A percentile compares a stretch with the other conserved stretches of the same genome.
phyloP scores from a whole-genome alignment of 1,139 yeast genomes.

The Candida sanyaensis region DNA sequence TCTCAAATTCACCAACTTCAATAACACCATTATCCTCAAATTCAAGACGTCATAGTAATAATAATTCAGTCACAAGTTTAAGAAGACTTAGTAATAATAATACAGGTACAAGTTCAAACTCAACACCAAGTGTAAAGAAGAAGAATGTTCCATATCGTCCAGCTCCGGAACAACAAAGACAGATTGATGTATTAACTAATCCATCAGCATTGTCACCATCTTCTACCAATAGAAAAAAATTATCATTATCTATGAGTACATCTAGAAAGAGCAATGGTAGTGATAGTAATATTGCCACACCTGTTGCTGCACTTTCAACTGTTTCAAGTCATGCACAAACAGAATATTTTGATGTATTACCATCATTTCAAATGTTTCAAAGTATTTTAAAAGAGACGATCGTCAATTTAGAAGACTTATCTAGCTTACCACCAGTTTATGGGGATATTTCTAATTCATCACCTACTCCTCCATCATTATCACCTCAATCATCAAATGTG shows the following conservation, averaged over 20 bases:
- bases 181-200: constrained; percentile 28
- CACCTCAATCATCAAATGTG: constrained; percentile 12
- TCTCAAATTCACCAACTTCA: constrained; percentile 1
- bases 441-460: constrained; percentile 35
- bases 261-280: neutral
- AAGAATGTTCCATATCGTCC: constrained; percentile 37
- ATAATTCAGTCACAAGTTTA: neutral
- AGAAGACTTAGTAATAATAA: no score
- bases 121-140: neutral
- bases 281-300: constrained; percentile 7
- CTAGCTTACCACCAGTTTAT: constrained; percentile 41
- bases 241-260: neutral
- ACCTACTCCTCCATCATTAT: constrained; percentile 25
- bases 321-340: constrained; percentile 36
- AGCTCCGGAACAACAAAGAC: constrained; percentile 35
- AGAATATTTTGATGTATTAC: constrained; percentile 55
- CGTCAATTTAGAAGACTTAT: constrained; percentile 39
- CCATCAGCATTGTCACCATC: neutral
- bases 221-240: neutral
- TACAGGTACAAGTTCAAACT: no score
- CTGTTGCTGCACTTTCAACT: constrained; percentile 24
- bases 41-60: neutral
- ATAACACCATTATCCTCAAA: constrained; percentile 2
- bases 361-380: constrained; percentile 66
- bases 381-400: constrained; percentile 51